These are phyloP conservation scores for Tolypocladium amazonense DNA, from an alignment of 2,329 filamentous ascomycete genomes.

Conservation along the genomic window DNA sequence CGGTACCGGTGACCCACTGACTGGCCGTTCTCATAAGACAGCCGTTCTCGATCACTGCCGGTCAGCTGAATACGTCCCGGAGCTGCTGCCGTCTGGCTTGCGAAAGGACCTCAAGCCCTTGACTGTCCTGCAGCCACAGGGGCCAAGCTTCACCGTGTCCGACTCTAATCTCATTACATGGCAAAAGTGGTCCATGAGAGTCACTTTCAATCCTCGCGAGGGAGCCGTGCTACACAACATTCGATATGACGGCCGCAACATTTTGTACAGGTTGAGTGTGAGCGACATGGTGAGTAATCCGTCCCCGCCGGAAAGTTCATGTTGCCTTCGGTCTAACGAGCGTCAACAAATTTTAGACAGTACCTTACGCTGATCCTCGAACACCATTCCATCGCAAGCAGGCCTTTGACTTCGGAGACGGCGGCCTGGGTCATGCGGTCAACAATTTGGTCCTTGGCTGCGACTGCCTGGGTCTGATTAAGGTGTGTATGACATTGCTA, in stretches of 20 bases:
- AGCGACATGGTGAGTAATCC: conserved; percentile 50
- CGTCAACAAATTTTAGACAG: conserved; percentile 17
- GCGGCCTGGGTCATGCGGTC: conserved; percentile 50
- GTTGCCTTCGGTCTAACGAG: background rate
- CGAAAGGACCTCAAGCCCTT: conserved; percentile 47
- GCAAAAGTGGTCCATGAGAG: conserved; percentile 59
- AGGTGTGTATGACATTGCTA: conserved; percentile 7
- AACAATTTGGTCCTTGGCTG: conserved; percentile 57
- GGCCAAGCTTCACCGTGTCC: conserved; percentile 28
- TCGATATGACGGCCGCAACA: conserved; percentile 50
- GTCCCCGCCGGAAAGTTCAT: background rate
- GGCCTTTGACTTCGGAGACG: conserved; percentile 59
- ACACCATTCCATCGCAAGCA: conserved; percentile 44
- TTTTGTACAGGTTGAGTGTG: conserved; percentile 46
- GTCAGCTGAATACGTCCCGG: conserved; percentile 28
- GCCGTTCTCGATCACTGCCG: conserved; percentile 18
- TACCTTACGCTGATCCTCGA: conserved; percentile 53
- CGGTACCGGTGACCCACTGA: conserved; percentile 14
- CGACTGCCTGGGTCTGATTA: conserved; percentile 56
- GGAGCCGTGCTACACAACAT: conserved; percentile 60
- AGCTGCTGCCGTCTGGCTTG: conserved; percentile 27
- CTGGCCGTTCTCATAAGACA: conserved; percentile 6
- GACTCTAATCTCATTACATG: conserved; percentile 35
- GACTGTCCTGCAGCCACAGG: conserved; percentile 30
- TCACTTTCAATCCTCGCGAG: conserved; percentile 60